Evolutionary conservation across 2,329 filamentous ascomycete species (phyloP), one percentile per base, ranked within the genome.

Genomic region (Rachicladosporium sp.): DNA sequence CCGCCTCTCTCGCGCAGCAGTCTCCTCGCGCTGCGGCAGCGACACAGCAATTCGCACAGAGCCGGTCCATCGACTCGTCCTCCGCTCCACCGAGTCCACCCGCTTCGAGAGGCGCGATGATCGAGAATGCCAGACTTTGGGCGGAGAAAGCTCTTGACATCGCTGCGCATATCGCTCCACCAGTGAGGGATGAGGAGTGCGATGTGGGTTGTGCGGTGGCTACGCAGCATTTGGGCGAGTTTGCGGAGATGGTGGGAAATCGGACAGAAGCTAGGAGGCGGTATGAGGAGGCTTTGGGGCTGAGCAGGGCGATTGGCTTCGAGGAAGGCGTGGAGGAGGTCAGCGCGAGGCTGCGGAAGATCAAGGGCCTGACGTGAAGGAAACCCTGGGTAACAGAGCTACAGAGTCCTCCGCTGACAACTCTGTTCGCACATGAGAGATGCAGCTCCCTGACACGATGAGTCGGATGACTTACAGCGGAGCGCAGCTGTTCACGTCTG

Each of bases 191-290:
- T 2, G 70, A 79, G 36, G 85, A 93, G 54, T 95, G 89, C 54
- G 86, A 93, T 57, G 61, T 81, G 41, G 84, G 81, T 1, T 95
- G 88, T 54, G 82, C 81, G 2, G 82, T 81, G 4, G 82, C 88
- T 6, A 77, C 83, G n/a, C 82, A 85, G 59, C 93, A 93, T 56
- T 72, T 94, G 38, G 89, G 79, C 15, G 83, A 93, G 51, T 80
- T 95, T 49, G 80, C 83, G 1, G 77, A 82, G 48, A 79, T 91
- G 73, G 63, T 78, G 43, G 80, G 81, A 1, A 72, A 82, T 50
- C 53, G 68, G 1, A 65, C 65, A 3, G 71, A 82, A 47, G 87
- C 89, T 1, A 71, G 71, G 51, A 70, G 68, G 50, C 74, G 73
- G 54, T 94, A 83, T 54, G 64, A 70, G 40, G 74, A 93, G 56